Evolutionary conservation across 1,284 basidiomycete genomes (phyloP).

Genomic region (Ceratobasidium sp.): DNA sequence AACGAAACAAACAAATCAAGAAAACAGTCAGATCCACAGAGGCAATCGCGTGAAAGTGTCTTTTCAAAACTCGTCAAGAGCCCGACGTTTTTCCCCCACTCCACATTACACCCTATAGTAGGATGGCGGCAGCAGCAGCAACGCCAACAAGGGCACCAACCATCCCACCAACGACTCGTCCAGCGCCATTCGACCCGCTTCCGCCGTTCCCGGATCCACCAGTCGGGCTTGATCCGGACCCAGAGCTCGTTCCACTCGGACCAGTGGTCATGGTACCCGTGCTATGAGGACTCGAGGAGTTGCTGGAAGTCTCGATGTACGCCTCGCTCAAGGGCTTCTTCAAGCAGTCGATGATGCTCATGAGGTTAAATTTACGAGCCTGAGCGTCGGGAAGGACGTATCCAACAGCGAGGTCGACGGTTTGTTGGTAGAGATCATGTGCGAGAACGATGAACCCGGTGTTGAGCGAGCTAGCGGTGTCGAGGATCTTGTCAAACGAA

Average conservation of each 20-base stretch:
- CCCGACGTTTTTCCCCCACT: too few relatives aligned
- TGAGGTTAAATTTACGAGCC: constrained; percentile 47
- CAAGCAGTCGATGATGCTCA: constrained; percentile 49
- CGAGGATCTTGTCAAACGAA: constrained; percentile 47
- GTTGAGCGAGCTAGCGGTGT: constrained; percentile 39
- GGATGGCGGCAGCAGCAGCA: constrained; percentile 23
- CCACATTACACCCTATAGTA: too few relatives aligned
- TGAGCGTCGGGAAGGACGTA: constrained; percentile 50
- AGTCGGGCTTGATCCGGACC: not conserved
- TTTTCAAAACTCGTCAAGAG: not conserved
- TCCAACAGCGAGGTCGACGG: constrained; percentile 52
- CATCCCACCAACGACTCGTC: constrained; percentile 9
- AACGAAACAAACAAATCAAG: not conserved
- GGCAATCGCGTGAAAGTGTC: not conserved
- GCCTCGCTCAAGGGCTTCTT: constrained; percentile 49
- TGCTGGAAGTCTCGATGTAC: constrained; percentile 51
- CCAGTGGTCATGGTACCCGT: constrained; percentile 13
- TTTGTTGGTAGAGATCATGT: constrained; percentile 51
- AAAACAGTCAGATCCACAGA: not conserved
- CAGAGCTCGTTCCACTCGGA: not conserved
- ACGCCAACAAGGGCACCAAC: constrained; percentile 39
- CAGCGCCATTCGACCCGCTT: not conserved
- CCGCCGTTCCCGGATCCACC: not conserved
- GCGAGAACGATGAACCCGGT: constrained; percentile 52
- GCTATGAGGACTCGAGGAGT: constrained; percentile 44